Percentiles rank a stretch among this genome's conserved stretches.
Evolutionary conservation across 2,329 filamentous ascomycete species (phyloP).

Genomic region (Ciborinia camelliae): DNA sequence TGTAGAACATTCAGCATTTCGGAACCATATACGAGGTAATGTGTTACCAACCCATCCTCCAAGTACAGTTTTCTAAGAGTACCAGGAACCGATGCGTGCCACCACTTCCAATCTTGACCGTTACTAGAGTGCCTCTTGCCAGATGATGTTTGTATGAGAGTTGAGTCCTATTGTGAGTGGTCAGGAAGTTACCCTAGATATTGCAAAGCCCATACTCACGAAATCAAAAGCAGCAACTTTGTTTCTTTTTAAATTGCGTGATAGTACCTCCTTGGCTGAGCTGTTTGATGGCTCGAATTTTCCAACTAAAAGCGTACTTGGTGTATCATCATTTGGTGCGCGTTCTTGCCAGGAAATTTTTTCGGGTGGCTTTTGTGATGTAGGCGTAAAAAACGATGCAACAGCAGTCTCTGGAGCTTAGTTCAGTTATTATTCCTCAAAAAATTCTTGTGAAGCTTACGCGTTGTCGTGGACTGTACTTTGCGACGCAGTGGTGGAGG

Average conservation of each 20-base stretch:
- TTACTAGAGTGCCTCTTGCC: conserved; percentile 73
- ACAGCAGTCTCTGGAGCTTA: conserved; percentile 61
- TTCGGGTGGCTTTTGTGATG: conserved; percentile 79
- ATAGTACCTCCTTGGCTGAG: conserved; percentile 21
- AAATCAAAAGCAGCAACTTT: conserved; percentile 73
- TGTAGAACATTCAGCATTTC: conserved; percentile 36
- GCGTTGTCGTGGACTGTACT: conserved; percentile 38
- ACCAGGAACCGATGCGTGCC: conserved; percentile 67
- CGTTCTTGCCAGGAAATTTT: conserved; percentile 69
- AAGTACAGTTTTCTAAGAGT: conserved; percentile 63
- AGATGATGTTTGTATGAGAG: conserved; percentile 74
- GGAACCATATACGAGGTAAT: conserved; percentile 10
- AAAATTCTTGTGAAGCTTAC: conserved; percentile 27
- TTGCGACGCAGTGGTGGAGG: conserved; percentile 38
- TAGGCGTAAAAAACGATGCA: conserved; percentile 82
- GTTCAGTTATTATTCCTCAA: conserved; percentile 20
- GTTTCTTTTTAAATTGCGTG: conserved; percentile 39
- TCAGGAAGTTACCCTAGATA: neutral
- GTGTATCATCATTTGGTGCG: conserved; percentile 48
- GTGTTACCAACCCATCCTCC: conserved; percentile 58
- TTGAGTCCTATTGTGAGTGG: conserved; percentile 65
- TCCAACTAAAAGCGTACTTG: conserved; percentile 68
- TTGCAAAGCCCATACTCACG: conserved; percentile 38
- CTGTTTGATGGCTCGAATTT: conserved; percentile 54
- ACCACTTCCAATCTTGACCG: conserved; percentile 91